Evolutionary conservation across 495 filamentous ascomycete species (phyloP), one percentile per base, ranked within the genome.

Genomic region (Achaetomiella virescens): DNA sequence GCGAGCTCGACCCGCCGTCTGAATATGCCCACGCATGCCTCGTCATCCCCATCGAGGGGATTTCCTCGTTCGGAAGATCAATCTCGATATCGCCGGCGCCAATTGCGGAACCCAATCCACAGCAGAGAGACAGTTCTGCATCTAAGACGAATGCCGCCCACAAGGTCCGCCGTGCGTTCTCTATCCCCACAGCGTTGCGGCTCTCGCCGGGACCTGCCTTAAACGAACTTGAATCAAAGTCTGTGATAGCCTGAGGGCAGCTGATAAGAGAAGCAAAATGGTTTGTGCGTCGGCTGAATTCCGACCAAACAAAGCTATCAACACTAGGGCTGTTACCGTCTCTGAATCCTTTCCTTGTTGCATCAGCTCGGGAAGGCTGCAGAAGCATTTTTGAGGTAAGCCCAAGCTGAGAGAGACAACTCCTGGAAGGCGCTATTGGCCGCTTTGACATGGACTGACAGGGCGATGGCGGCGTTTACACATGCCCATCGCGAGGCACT

Each of bases 311-410:
- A 47, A 11, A n/a, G 44, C 44, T 25, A 47, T 47, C 5, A n/a
- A 14, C 15, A 47, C 9, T 6, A 47, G 0, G 10, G 31, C 47
- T 38, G 21, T 17, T 22, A 8, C 31, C 10, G 47, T 18, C 1
- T 18, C 47, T 5, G 24, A 9, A 12, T 15, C 14, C 11, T 50
- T 3, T 4, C 47, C 47, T 5, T 38, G 18, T 3, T 37, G 31
- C 1, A 50, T 14, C 2, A 62, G 52, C 14, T 52, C 38, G 15
- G 56, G 60, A 11, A 29, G 6, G 12, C 17, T 14, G 48, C 36
- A 18, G 52, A 62, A 10, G 60, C 52, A 37, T 52, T 59, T 7
- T 55, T 35, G 31, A 62, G 59, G n/a, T 31, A 56, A 14, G 36
- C 41, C 56, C 60, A 57, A 3, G 48, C 47, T 4, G 18, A 44